Evolutionary conservation across 2,329 filamentous ascomycete species (phyloP), one percentile per base, ranked within the genome.

Genomic region (Neonectria faginata): DNA sequence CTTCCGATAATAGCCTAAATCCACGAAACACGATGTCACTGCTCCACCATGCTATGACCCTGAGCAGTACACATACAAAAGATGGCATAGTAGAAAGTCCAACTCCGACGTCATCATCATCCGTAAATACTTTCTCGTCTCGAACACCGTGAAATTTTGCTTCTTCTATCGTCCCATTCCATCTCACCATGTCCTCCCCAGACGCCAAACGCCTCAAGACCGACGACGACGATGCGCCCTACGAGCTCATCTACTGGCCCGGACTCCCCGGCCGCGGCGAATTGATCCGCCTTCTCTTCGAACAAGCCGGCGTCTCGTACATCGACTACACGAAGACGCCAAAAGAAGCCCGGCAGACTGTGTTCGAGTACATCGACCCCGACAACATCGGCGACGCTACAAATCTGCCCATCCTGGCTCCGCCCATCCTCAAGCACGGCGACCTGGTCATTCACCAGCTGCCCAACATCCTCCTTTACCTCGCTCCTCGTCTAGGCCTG

Each of bases 241-340:
- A 91, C 75, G 82, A 89, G 68, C 85, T 92, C 62, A 82, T 92
- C 74, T 94, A 94, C 84, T 92, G 90, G 86, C 90, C 90, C 18
- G 78, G 78, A 18, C 80, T 93, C 27, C 92, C 92, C 36, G 92
- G 92, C 44, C 90, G 92, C 53, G 92, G 89, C 66, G 92, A 95
- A 75, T 88, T 88, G 76, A 80, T 94, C 74, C 91, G 92, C 22
- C 85, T 95, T 11, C 84, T 85, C 16, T 87, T 95, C 69, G 92
- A 94, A 79, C 91, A 91, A 57, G 84, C 88, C 20, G 85, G 85
- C 18, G 86, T 86, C 1, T 76, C 84, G 4, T 94, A 93, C 81
- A 86, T 78, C 25, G 91, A 94, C 79, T 81, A 63, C 31, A 66
- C 76, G 51, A 74, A 74, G 52, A 55, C 80, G 14, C 74, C 70